Conservation (phyloP, 805 yeast genomes). For the Metschnikowia santaceciliae region DNA sequence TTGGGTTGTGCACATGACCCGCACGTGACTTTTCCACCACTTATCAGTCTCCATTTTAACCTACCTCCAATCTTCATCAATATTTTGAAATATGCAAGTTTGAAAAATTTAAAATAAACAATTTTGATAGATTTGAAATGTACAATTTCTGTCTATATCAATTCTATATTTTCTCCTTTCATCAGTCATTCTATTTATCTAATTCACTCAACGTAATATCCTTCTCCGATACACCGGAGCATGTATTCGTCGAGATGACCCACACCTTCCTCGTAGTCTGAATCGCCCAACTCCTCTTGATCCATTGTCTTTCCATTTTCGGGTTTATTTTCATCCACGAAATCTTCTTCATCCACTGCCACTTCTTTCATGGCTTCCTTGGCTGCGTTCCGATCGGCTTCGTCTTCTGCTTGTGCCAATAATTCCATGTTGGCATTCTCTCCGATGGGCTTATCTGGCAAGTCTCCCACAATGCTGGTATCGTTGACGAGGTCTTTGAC, state of each 20-base stretch:
- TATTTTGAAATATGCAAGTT: too few relatives aligned
- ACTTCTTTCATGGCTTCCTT: constrained; percentile 82
- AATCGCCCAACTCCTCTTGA: constrained; percentile 22
- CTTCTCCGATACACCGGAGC: constrained; percentile 86
- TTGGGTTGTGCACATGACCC: constrained; percentile 8
- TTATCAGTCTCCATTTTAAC: not conserved
- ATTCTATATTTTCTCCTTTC: not conserved
- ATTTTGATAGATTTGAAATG: too few relatives aligned
- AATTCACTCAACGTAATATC: constrained; percentile 45
- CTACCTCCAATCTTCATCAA: not conserved
- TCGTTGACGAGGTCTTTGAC: constrained; percentile 81
- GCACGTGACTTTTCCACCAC: not conserved
- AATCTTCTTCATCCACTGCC: constrained; percentile 81
- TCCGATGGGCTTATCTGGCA: constrained; percentile 42
- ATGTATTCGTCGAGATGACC: constrained; percentile 95
- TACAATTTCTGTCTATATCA: not conserved
- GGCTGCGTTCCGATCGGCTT: constrained; percentile 86
- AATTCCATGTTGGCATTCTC: constrained; percentile 45
- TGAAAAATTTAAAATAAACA: too few relatives aligned
- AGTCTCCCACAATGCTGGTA: constrained; percentile 33
- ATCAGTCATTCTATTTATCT: too few relatives aligned
- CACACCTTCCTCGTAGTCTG: constrained; percentile 57
- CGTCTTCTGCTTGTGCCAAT: constrained; percentile 93
- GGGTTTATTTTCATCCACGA: constrained; percentile 47
- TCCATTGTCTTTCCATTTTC: constrained; percentile 25